Evolutionary conservation across 1,139 yeast genomes (phyloP).

Genomic region (Suhomyces coccinellae): DNA sequence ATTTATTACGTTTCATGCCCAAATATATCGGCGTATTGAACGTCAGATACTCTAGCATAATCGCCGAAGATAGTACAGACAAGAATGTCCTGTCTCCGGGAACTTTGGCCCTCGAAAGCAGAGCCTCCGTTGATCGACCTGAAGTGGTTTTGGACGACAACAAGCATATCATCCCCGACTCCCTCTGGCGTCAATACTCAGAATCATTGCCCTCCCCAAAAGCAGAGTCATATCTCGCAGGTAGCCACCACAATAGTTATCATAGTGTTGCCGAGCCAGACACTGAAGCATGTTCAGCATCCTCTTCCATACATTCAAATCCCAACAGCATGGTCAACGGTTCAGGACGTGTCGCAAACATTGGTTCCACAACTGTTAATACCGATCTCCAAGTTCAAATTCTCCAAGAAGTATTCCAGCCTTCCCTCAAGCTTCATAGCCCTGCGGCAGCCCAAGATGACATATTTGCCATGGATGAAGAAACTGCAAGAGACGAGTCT

Average conservation of each 20-base stretch:
- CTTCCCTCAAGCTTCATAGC: conserved; percentile 19
- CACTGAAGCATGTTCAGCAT: neutral
- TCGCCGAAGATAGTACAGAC: conserved; percentile 28
- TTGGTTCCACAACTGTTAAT: conserved; percentile 39
- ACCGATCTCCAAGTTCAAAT: conserved; percentile 43
- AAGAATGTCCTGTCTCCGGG: conserved; percentile 14
- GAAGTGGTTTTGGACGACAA: conserved; percentile 89
- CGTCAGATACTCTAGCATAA: conserved; percentile 69
- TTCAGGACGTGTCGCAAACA: conserved; percentile 7
- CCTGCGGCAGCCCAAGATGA: conserved; percentile 20
- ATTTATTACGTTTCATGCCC: conserved; percentile 83
- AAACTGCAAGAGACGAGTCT: conserved; percentile 3
- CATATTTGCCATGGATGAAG: conserved; percentile 39
- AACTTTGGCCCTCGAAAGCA: neutral
- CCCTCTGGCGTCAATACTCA: conserved; percentile 65
- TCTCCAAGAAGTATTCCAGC: conserved; percentile 41
- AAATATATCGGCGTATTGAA: conserved; percentile 89
- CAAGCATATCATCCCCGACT: conserved; percentile 82
- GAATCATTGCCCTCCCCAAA: conserved; percentile 54
- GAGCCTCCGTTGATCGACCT: conserved; percentile 44
- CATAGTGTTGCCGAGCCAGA: conserved; percentile 7
- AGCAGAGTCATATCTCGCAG: conserved; percentile 14
- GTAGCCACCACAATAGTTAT: conserved; percentile 9
- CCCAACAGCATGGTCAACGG: neutral
- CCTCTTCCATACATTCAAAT: conserved; percentile 7